phyloP scores from a whole-genome alignment of 441 rosid species.

The Euphorbia corollata region DNA sequence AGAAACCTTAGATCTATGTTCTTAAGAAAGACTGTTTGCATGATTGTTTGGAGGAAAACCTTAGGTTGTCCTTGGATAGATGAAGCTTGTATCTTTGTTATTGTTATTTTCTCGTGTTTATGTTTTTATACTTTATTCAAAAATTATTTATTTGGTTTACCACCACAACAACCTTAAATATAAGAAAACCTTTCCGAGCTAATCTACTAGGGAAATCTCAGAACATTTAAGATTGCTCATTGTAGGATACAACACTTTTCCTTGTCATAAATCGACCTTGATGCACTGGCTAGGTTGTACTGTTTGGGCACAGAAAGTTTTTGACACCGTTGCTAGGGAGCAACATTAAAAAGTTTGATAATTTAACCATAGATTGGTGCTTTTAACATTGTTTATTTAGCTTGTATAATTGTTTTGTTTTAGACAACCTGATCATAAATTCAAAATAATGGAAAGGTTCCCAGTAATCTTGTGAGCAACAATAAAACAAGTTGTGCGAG shows the following conservation, averaged over 20 bases:
- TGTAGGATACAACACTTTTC: background rate
- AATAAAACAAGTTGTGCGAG: too few relatives aligned
- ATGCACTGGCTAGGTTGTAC: background rate
- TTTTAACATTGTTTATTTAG: background rate
- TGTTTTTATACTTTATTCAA: too few relatives aligned
- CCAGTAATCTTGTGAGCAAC: background rate
- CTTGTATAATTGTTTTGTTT: background rate
- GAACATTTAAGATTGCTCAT: background rate
- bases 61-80: too few relatives aligned
- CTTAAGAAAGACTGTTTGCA: too few relatives aligned
- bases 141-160: too few relatives aligned
- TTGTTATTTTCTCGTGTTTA: too few relatives aligned
- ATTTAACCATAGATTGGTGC: background rate
- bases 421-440: background rate
- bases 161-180: background rate
- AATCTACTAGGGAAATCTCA: background rate
- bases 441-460: too few relatives aligned
- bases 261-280: background rate
- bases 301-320: background rate
- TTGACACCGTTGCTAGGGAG: background rate
- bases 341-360: background rate
- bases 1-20: too few relatives aligned
- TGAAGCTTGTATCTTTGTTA: too few relatives aligned
- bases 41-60: too few relatives aligned
- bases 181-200: background rate